These are phyloP conservation scores for Tinospora cordifolia DNA, from an alignment of 164 flowering plant species.

Conservation along the genomic window DNA sequence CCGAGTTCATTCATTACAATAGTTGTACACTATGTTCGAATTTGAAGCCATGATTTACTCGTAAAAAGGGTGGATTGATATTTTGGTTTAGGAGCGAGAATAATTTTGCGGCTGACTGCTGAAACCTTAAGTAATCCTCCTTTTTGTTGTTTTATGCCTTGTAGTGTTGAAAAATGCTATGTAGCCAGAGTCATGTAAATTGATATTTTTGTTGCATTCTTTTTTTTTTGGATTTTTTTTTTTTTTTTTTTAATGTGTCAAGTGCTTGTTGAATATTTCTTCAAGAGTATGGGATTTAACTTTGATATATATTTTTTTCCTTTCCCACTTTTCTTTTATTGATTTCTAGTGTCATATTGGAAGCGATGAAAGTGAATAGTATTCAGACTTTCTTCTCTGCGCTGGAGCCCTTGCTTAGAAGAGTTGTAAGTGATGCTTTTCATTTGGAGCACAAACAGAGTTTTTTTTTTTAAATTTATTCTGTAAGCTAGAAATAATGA, in stretches of 20 bases:
- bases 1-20: no score
- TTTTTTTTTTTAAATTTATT: no score
- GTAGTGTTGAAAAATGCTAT: neutral
- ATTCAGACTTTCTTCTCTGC: slow-evolving; percentile 28
- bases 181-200: neutral
- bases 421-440: slow-evolving; percentile 20
- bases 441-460: neutral
- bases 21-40: no score
- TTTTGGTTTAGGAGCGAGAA: no score
- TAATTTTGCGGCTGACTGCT: no score
- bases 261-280: neutral
- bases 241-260: neutral
- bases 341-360: slow-evolving; percentile 40
- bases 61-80: no score
- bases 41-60: no score
- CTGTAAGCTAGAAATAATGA: no score
- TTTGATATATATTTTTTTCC: neutral
- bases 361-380: slow-evolving; percentile 40
- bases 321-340: slow-evolving; percentile 2
- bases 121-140: no score
- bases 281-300: neutral
- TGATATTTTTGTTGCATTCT: neutral
- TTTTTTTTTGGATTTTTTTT: neutral
- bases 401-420: slow-evolving; percentile 49
- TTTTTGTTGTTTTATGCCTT: neutral